Evolutionary conservation across 2,329 filamentous ascomycete species (phyloP), one percentile per base, ranked within the genome.

Genomic region (Fusarium palustre): DNA sequence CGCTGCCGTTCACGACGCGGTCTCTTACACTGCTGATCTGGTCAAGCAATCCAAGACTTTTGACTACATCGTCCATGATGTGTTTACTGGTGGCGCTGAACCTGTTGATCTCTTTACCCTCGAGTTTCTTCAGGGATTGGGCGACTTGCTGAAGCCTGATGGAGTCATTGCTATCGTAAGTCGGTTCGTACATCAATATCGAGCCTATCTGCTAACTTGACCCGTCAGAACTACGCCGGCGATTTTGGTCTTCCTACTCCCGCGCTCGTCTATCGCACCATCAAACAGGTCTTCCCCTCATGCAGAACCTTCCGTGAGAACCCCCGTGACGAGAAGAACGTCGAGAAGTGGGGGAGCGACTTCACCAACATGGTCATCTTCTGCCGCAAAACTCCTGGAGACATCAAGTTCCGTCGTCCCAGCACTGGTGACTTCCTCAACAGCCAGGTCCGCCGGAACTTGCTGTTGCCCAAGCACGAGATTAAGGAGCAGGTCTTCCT

Each of bases 291-390:
- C 59, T 99, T 98, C 79, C 91, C 93, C n/a, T 88, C 89, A 6
- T 99, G 96, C 81, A 92, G 94, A 64, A 88, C 97, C 73, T 99
- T 94, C 86, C 91, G 96, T 66, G 96, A 99, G 80, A 85, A 87
- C 28, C 84, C 88, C 6, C 80, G 83, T 4, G 82, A 87, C 7
- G 79, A 80, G 2, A 80, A 82, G 25, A 80, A 82, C 10, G 79
- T 87, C 24, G 82, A 83, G 36, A 76, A 81, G 42, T 79, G 83
- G 20, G 83, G 82, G 4, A 80, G 82, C 30, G 92, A 97, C 76
- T 97, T 98, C 78, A 93, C 94, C 77, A 99, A 99, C 82, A 93
- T 98, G 87, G 92, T 98, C 47, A 89, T 98, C 64, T 97, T 97
- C 82, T 99, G 96, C 84, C 90, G 88, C 61, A 95, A 94, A 80